Conservation (phyloP, 2,329 filamentous ascomycete species). For the Purpureocillium takamizusanense region DNA sequence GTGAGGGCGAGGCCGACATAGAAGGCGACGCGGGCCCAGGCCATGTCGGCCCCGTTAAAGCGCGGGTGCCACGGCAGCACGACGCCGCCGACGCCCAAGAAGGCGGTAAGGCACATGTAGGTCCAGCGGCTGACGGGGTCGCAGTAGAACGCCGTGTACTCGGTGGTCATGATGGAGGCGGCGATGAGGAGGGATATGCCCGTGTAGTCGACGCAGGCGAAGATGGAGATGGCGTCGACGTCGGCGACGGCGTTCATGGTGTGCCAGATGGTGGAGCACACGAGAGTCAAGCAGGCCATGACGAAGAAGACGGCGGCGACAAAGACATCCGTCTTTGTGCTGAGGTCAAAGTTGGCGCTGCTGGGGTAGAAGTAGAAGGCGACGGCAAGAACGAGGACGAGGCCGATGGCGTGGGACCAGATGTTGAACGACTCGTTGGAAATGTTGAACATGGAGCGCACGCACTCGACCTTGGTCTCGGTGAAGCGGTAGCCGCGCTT, state of each 20-base stretch:
- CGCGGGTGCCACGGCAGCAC: conserved; percentile 92
- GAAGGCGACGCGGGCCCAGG: conserved; percentile 86
- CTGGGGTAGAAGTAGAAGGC: conserved; percentile 95
- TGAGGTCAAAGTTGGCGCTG: conserved; percentile 76
- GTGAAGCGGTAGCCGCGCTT: conserved; percentile 85
- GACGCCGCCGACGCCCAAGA: conserved; percentile 77
- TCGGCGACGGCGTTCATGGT: conserved; percentile 97
- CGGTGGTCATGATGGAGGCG: conserved; percentile 93
- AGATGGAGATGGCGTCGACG: conserved; percentile 80
- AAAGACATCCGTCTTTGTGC: conserved; percentile 79
- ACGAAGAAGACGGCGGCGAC: conserved; percentile 95
- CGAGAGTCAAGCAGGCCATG: conserved; percentile 86
- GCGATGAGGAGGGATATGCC: conserved; percentile 93
- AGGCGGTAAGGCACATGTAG: conserved; percentile 75
- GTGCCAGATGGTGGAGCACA: conserved; percentile 96
- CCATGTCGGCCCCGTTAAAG: conserved; percentile 89
- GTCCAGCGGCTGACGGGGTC: conserved; percentile 78
- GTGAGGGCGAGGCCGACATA: conserved; percentile 82
- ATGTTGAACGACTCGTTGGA: conserved; percentile 97
- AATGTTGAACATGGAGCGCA: conserved; percentile 71
- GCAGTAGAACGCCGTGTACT: conserved; percentile 98
- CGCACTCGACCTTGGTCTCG: conserved; percentile 81
- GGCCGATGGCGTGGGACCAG: conserved; percentile 87
- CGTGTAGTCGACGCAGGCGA: conserved; percentile 97
- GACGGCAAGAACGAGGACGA: conserved; percentile 78